Base-by-base conservation (phyloP, 805 yeast genomes). In the Lipomyces mesembrius region DNA sequence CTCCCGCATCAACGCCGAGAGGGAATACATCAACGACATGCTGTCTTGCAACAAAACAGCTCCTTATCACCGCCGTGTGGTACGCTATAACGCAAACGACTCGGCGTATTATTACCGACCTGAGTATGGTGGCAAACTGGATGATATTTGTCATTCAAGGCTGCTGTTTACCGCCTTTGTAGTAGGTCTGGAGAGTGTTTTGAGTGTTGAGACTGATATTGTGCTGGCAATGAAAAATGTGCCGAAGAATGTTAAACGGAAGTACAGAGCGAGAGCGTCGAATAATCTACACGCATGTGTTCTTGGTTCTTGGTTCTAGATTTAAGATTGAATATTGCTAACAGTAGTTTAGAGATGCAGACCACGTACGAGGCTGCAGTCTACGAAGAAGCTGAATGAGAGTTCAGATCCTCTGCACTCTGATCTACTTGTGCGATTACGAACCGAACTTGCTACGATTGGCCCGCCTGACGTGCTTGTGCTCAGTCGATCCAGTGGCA, bases 161-260 rank as follows among this genome's bases (percentile, higher is more conserved):
- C 29, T 56, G 22, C 11, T 5, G 29, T 56, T 56, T 14, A 29
- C 54, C 5, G 59, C 59, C 3, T 56, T 56, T 56, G 27, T 56
- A 14, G 59, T 56, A 6, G 56, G 25, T 9, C 34, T 56, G 17
- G 49, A 56, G 17, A 56, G 59, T 17, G 54, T 56, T 3, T 32
- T 56, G 43, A 35, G 49, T 56, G 59, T 56, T 17, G 59, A 56
- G 17, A 56, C 59, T 22, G 59, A 56, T 39, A 49, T 56, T 29
- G 59, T 27, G 20, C 17, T 56, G 49, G 49, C 43, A n/a, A 34
- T 56, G 49, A 57, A 56, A 8, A 32, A 25, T 12, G 27, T 56
- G 43, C 59, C 59, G n/a, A 56, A 39, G 49, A 39, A 29, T 1
- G 59, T 39, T 25, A 34, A 49, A 22, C 22, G 59, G 49, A 56